A percentile compares a stretch with the other conserved stretches of the same genome.
These are phyloP conservation scores for Pneumocystis carinii DNA, from an alignment of 1,139 yeast species.

Conservation along the genomic window DNA sequence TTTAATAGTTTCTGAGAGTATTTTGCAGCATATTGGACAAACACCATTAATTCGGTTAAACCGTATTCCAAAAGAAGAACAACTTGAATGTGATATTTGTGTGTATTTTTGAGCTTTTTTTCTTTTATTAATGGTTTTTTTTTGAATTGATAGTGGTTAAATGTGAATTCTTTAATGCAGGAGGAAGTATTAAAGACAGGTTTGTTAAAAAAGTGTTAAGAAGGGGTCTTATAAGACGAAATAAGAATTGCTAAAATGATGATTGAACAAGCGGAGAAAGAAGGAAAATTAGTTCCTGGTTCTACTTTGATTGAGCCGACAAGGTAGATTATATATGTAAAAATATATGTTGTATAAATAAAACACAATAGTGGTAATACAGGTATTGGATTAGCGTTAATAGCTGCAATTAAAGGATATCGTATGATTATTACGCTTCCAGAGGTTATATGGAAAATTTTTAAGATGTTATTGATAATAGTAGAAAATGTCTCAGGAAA, in stretches of 20 bases:
- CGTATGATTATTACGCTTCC: constrained; percentile 80
- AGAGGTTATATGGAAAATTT: constrained; percentile 25
- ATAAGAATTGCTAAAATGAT: constrained; percentile 48
- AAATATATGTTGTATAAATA: neutral
- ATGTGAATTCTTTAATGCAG: neutral
- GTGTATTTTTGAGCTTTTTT: constrained; percentile 9
- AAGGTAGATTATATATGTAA: constrained; percentile 48
- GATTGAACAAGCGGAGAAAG: constrained; percentile 69
- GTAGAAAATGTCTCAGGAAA: constrained; percentile 74
- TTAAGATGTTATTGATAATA: neutral
- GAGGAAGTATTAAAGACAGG: constrained; percentile 14
- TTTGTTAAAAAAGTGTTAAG: constrained; percentile 43
- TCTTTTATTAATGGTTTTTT: neutral
- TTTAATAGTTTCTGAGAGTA: constrained; percentile 17
- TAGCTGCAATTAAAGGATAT: constrained; percentile 79
- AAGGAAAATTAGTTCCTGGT: constrained; percentile 71
- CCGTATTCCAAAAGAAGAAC: constrained; percentile 61
- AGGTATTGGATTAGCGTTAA: constrained; percentile 77
- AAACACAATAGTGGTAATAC: constrained; percentile 18
- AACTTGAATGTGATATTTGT: constrained; percentile 43
- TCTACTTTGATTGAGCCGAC: constrained; percentile 81
- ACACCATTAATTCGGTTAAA: constrained; percentile 66
- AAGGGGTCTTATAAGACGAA: constrained; percentile 58
- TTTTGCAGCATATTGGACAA: constrained; percentile 60
- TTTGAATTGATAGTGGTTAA: neutral